Evolutionary conservation across 2,329 filamentous ascomycete genomes (phyloP).

Genomic region (Rutstroemia sp.): DNA sequence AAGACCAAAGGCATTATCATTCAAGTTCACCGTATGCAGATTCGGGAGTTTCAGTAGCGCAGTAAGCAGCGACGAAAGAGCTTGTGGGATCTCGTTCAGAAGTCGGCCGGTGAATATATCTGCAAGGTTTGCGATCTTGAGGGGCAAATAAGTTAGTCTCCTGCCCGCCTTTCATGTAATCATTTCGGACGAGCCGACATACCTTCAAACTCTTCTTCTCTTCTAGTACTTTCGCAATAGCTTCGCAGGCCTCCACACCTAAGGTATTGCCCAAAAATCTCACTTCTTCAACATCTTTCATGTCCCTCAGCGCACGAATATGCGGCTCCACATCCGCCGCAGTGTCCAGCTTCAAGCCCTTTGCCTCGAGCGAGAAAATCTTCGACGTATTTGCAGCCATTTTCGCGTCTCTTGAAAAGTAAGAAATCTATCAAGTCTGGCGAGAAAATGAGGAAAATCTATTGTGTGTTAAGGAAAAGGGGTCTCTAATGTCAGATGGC

Average conservation of each 20-base stretch:
- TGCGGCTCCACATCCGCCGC: constrained; percentile 80
- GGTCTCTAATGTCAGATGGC: neutral
- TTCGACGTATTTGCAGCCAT: constrained; percentile 49
- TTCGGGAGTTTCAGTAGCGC: constrained; percentile 79
- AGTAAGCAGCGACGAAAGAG: constrained; percentile 76
- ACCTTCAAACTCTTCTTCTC: constrained; percentile 79
- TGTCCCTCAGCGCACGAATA: constrained; percentile 65
- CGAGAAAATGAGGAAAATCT: neutral
- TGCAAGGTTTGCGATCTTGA: constrained; percentile 74
- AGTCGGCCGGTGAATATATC: constrained; percentile 97
- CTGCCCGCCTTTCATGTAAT: neutral
- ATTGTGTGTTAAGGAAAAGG: neutral
- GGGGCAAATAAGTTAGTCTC: neutral
- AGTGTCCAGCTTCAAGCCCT: constrained; percentile 85
- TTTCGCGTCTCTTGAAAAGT: neutral
- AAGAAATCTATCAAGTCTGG: constrained; percentile 28
- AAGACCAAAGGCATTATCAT: constrained; percentile 95
- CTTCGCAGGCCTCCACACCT: constrained; percentile 79
- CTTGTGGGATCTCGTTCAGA: constrained; percentile 86
- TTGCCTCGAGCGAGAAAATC: constrained; percentile 85
- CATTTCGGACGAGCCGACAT: constrained; percentile 18
- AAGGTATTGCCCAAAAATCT: constrained; percentile 86
- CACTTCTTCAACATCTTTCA: constrained; percentile 75
- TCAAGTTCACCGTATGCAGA: constrained; percentile 87
- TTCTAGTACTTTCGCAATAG: constrained; percentile 73